phyloP scores from a whole-genome alignment of 2,329 filamentous ascomycete genomes.

The Beauveria caledonica region DNA sequence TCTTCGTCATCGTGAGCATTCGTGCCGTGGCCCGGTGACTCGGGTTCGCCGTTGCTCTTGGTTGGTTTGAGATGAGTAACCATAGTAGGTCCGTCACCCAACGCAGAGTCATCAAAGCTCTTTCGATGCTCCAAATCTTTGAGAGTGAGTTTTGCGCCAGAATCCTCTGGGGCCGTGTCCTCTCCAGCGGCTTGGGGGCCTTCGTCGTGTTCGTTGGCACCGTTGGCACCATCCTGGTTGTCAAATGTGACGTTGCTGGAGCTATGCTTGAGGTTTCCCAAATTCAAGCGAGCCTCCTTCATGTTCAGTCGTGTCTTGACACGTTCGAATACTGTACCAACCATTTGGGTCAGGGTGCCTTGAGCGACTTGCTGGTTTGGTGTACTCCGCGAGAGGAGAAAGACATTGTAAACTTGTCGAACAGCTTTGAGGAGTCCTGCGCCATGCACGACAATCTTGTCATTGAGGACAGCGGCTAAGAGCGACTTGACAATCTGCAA shows the following conservation, averaged over 20 bases:
- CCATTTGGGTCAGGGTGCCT: conserved; percentile 95
- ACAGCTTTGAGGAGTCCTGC: conserved; percentile 94
- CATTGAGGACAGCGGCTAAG: conserved; percentile 88
- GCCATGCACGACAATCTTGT: conserved; percentile 97
- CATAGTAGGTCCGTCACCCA: conserved; percentile 60
- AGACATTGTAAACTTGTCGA: conserved; percentile 97
- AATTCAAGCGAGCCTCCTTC: conserved; percentile 68
- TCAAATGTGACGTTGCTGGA: conserved; percentile 46
- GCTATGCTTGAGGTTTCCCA: conserved; percentile 43
- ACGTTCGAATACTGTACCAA: conserved; percentile 93
- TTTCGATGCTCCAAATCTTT: conserved; percentile 61
- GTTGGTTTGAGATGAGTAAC: conserved; percentile 51
- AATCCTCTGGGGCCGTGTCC: conserved; percentile 21
- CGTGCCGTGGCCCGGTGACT: conserved; percentile 23
- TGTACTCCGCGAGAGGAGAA: conserved; percentile 86
- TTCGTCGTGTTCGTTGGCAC: conserved; percentile 27
- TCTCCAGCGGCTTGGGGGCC: conserved; percentile 22
- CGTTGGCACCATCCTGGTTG: conserved; percentile 29
- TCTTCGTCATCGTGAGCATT: conserved; percentile 47
- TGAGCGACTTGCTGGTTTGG: conserved; percentile 96
- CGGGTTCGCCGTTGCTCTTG: conserved; percentile 25
- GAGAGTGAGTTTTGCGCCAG: conserved; percentile 51
- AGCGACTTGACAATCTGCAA: conserved; percentile 97
- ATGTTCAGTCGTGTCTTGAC: conserved; percentile 79
- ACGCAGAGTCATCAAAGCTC: conserved; percentile 59